Evolutionary conservation across 257 asterid species (phyloP).

Genomic region (Rauvolfia tetraphylla): DNA sequence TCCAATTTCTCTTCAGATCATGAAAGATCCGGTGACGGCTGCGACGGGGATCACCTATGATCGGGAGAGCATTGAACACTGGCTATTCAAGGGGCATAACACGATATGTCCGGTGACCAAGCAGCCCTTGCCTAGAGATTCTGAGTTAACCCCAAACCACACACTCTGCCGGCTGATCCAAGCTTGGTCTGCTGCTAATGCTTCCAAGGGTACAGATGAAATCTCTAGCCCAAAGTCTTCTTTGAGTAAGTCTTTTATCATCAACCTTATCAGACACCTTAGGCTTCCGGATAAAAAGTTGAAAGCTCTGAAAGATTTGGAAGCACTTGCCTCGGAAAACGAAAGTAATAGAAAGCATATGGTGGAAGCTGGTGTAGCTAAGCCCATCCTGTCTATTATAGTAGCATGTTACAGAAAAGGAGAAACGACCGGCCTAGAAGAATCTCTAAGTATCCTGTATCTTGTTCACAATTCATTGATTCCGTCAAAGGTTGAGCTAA

Average conservation of each 20-base stretch:
- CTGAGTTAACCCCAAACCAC: conserved; percentile 56
- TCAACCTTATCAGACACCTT: conserved; percentile 33
- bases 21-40: conserved; percentile 65
- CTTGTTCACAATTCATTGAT: conserved; percentile 8
- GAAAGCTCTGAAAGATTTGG: conserved; percentile 34
- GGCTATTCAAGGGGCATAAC: conserved; percentile 36
- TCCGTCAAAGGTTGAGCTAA: not conserved
- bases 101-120: conserved; percentile 60
- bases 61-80: conserved; percentile 51
- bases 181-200: conserved; percentile 42
- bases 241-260: conserved; percentile 15
- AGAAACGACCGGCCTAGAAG: conserved; percentile 22
- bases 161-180: conserved; percentile 52
- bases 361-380: conserved; percentile 34
- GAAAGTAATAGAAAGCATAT: conserved; percentile 28
- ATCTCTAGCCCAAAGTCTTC: conserved; percentile 30
- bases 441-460: conserved; percentile 33
- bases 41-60: conserved; percentile 66
- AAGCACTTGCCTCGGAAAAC: conserved; percentile 32
- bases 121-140: conserved; percentile 28
- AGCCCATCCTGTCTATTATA: conserved; percentile 20
- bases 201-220: conserved; percentile 20
- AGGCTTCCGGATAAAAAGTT: conserved; percentile 15
- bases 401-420: conserved; percentile 21
- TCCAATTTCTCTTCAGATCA: conserved; percentile 59